A percentile compares a stretch with the other conserved stretches of the same genome.
Evolutionary conservation across 805 yeast species (phyloP).

Genomic region (Suhomyces sp.): DNA sequence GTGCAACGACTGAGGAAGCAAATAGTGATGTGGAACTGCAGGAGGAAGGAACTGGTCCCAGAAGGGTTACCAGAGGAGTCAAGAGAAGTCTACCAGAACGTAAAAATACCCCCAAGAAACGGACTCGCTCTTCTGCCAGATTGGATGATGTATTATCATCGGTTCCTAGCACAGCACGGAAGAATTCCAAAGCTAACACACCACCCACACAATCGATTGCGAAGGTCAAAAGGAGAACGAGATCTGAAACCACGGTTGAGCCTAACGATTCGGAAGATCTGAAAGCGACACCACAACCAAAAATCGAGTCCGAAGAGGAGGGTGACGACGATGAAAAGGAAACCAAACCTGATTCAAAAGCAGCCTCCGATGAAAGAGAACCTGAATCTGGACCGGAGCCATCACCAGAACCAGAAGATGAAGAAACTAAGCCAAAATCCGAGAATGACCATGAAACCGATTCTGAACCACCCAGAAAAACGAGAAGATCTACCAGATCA

Average conservation of each 20-base stretch:
- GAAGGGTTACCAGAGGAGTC: constrained; percentile 6
- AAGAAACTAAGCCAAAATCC: no score
- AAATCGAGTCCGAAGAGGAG: constrained; percentile 4
- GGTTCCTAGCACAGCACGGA: constrained; percentile 10
- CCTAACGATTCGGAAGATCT: constrained; percentile 5
- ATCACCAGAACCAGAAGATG: constrained; percentile 9
- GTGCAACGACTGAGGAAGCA: background rate
- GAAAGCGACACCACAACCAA: constrained; percentile 1
- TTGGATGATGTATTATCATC: constrained; percentile 13
- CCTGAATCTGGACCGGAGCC: constrained; percentile 1
- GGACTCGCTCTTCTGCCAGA: constrained; percentile 20
- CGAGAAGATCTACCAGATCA: constrained; percentile 11
- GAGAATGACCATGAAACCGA: no score
- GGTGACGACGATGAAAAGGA: constrained; percentile 3
- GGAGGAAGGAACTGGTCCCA: constrained; percentile 9
- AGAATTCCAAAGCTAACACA: constrained; percentile 11
- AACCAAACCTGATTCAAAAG: no score
- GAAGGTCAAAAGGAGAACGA: constrained; percentile 15
- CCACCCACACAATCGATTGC: constrained; percentile 9
- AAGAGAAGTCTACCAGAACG: constrained; percentile 7
- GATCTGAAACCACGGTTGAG: constrained; percentile 15
- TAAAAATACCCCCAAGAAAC: constrained; percentile 10
- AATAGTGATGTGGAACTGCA: constrained; percentile 12
- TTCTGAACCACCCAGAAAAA: constrained; percentile 4
- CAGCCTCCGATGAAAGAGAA: no score